Percentiles rank a stretch among this genome's conserved stretches.
These are phyloP conservation scores for Fusarium brachygibbosum DNA, from an alignment of 2,329 filamentous ascomycete species.

Conservation along the genomic window DNA sequence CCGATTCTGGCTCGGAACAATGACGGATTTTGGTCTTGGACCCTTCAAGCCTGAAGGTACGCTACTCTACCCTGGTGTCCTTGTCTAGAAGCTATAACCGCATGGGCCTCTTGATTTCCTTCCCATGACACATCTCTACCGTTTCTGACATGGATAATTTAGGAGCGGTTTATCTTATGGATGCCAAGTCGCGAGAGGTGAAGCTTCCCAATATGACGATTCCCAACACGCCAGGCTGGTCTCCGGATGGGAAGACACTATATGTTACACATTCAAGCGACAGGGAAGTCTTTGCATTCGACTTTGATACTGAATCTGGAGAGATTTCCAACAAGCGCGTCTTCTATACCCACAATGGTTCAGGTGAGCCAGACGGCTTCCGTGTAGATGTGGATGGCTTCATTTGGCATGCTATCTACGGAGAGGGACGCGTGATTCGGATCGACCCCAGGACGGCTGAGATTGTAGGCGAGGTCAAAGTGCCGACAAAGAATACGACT, in stretches of 20 bases:
- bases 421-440: conserved; percentile 79
- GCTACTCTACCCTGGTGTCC: neutral
- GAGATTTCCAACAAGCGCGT: conserved; percentile 75
- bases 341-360: conserved; percentile 77
- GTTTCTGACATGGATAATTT: conserved; percentile 32
- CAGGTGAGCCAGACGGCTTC: conserved; percentile 85
- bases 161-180: conserved; percentile 82
- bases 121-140: neutral
- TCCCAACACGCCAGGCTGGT: conserved; percentile 89
- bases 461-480: conserved; percentile 78
- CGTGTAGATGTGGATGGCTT: conserved; percentile 86
- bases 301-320: conserved; percentile 76
- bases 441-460: conserved; percentile 75
- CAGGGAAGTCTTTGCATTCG: conserved; percentile 78
- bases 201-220: conserved; percentile 77
- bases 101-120: neutral
- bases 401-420: conserved; percentile 90
- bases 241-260: conserved; percentile 77
- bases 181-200: conserved; percentile 69
- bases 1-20: conserved; percentile 86
- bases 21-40: conserved; percentile 78
- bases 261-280: conserved; percentile 86
- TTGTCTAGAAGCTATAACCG: neutral
- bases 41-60: conserved; percentile 72
- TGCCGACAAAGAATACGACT: conserved; percentile 84